Evolutionary conservation across 2,329 filamentous ascomycete genomes (phyloP).

Genomic region (Phaeomoniella chlamydospora): DNA sequence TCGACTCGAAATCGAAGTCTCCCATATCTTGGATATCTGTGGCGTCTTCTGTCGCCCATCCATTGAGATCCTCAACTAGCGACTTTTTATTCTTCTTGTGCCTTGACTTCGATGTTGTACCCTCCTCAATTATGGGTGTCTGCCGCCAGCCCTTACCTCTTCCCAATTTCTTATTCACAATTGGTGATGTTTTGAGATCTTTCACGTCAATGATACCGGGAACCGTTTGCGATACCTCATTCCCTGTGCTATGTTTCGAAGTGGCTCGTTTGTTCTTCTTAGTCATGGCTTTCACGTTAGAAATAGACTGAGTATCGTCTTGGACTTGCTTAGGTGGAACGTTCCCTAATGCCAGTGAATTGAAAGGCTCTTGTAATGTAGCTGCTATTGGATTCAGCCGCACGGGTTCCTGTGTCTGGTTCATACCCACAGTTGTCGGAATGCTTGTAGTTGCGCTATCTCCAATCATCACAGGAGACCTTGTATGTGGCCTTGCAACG

Average conservation of each 20-base stretch:
- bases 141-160: slow-evolving; percentile 54
- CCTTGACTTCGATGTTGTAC: slow-evolving; percentile 32
- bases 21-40: slow-evolving; percentile 87
- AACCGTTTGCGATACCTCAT: slow-evolving; percentile 20
- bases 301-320: slow-evolving; percentile 6
- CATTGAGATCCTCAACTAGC: slow-evolving; percentile 50
- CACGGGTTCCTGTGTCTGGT: neutral
- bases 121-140: slow-evolving; percentile 52
- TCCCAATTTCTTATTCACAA: slow-evolving; percentile 14
- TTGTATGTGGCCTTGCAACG: slow-evolving; percentile 2
- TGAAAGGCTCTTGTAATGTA: slow-evolving; percentile 30
- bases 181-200: slow-evolving; percentile 17
- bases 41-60: slow-evolving; percentile 91
- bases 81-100: slow-evolving; percentile 27
- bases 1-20: slow-evolving; percentile 85
- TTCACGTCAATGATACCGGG: slow-evolving; percentile 15
- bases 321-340: slow-evolving; percentile 4
- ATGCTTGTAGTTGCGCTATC: slow-evolving; percentile 11
- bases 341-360: slow-evolving; percentile 21
- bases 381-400: slow-evolving; percentile 17
- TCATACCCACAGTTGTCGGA: slow-evolving; percentile 2
- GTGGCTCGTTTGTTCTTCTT: slow-evolving; percentile 1
- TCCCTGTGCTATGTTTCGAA: slow-evolving; percentile 6
- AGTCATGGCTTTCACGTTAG: slow-evolving; percentile 3
- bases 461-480: slow-evolving; percentile 14